Percentiles rank a stretch among this genome's conserved stretches.
Conservation (phyloP, 164 flowering plant genomes). For the Chimonanthus salicifolius region DNA sequence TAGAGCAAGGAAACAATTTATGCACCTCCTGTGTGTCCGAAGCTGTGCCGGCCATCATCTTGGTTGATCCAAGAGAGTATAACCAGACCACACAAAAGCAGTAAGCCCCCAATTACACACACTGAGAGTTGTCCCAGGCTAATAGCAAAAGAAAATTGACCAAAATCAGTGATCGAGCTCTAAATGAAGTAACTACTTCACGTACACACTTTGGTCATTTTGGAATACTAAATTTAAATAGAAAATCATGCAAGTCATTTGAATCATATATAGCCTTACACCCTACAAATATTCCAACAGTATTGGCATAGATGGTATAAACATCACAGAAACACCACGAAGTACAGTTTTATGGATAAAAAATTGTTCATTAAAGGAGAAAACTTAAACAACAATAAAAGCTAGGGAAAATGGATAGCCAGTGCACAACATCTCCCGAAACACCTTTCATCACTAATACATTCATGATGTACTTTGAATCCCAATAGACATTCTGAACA, state of each 20-base stretch:
- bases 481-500: background rate
- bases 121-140: constrained; percentile 10
- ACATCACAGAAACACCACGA: background rate
- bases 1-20: background rate
- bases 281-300: too few species aligned
- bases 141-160: background rate
- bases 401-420: background rate
- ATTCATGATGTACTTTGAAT: background rate
- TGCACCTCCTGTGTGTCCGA: constrained; percentile 83
- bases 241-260: too few species aligned
- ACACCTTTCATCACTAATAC: background rate
- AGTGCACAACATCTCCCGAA: background rate
- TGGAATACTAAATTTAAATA: too few species aligned
- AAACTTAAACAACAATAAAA: too few species aligned
- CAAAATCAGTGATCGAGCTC: background rate
- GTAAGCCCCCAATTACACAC: constrained; percentile 61
- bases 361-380: background rate
- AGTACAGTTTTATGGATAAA: background rate
- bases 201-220: background rate
- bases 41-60: constrained; percentile 87
- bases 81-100: constrained; percentile 53
- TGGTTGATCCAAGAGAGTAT: constrained; percentile 74
- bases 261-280: too few species aligned
- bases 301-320: background rate
- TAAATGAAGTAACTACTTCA: background rate